Base-by-base conservation (phyloP, 1,284 basidiomycete species). In the Microbotryum intermedium region DNA sequence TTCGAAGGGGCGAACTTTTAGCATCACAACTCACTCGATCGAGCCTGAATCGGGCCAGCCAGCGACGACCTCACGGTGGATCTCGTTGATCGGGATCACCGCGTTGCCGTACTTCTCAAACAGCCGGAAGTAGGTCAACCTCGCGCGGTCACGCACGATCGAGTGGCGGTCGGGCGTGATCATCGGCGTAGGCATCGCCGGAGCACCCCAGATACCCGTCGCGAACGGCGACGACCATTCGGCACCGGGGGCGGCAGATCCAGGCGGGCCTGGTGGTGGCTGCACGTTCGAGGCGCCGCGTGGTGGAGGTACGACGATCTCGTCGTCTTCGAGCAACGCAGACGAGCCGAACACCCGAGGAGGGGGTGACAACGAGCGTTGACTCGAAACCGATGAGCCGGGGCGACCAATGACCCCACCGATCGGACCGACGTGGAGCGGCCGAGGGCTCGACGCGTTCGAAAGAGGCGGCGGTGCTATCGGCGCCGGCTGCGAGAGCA, bases 101-200 rank as follows among this genome's bases (percentile, higher is more conserved):
- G 54, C 50, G 39, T 58, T 56, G 28, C 57, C 52, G 18, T 51
- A 56, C 6, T 65, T 53, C 56, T 69, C 67, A 49, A 69, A 61
- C 26, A 70, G 58, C 55, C 67, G 66, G 44, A 62, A 58, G 60
- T 60, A 66, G 4, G 65, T 58, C 20, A 70, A 62, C 28, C 62
- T 53, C 18, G 62, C 61, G 7, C 69, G 65, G 54, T 70, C 69
- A n/a, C 69, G 64, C 20, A 70, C 60, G 54, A 70, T 60, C 39
- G 64, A 67, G 11, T 55, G 50, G 4, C 69, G 63, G 57, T 70
- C 69, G 42, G 64, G 65, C 30, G 57, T 54, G 9, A 66, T 59
- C 54, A 58, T 55, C 28, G 65, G 21, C 25, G 63, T 54, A 30
- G 56, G 50, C 44, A 55, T 5, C 3, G 59, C 61, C 6, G 65